Conservation (phyloP, 2,329 filamentous ascomycete genomes). For the Fusarium incarnatum region DNA sequence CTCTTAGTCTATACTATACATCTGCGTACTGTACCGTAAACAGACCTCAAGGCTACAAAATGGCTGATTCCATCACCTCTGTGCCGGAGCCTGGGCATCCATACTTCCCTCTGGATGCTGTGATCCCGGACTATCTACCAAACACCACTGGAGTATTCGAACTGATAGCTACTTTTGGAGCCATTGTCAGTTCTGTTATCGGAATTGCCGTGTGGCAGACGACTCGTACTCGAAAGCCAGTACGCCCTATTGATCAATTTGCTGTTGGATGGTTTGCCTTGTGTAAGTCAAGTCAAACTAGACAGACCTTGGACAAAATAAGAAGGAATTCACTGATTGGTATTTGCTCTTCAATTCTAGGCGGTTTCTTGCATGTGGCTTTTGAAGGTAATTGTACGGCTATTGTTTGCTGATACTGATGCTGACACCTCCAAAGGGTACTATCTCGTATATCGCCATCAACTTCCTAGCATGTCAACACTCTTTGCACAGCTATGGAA, state of each 20-base stretch:
- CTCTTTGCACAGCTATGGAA: slow-evolving; percentile 92
- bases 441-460: slow-evolving; percentile 76
- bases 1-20: background rate
- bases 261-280: slow-evolving; percentile 66
- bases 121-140: slow-evolving; percentile 58
- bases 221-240: slow-evolving; percentile 26
- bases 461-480: slow-evolving; percentile 74
- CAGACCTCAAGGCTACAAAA: background rate
- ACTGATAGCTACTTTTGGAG: slow-evolving; percentile 53
- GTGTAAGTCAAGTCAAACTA: slow-evolving; percentile 53
- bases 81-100: slow-evolving; percentile 54
- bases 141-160: slow-evolving; percentile 57
- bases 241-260: slow-evolving; percentile 54
- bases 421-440: slow-evolving; percentile 65
- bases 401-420: background rate
- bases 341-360: slow-evolving; percentile 50
- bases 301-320: background rate
- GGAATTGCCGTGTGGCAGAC: slow-evolving; percentile 47
- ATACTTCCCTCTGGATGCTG: slow-evolving; percentile 60
- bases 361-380: slow-evolving; percentile 78
- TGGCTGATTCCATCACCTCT: slow-evolving; percentile 2
- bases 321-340: background rate
- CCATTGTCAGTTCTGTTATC: slow-evolving; percentile 54
- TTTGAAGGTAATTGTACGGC: slow-evolving; percentile 73
- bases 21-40: background rate